phyloP scores from a whole-genome alignment of 1,139 yeast species.

The Kurtzmaniella quercitrusa region DNA sequence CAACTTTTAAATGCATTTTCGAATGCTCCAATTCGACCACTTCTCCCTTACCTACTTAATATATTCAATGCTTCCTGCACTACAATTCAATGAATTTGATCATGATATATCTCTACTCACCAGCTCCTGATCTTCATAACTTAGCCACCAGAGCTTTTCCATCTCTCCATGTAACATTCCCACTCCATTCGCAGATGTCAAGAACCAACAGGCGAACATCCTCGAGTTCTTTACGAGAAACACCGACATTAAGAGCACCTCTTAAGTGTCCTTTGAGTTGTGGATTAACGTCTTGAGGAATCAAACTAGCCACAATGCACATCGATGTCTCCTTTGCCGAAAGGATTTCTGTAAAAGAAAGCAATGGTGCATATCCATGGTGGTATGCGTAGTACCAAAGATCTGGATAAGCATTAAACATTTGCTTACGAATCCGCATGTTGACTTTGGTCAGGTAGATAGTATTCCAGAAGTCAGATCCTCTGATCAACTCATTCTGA shows the following conservation, averaged over 20 bases:
- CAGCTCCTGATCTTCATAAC: constrained; percentile 30
- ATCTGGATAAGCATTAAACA: constrained; percentile 78
- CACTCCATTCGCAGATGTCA: constrained; percentile 72
- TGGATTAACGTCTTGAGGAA: constrained; percentile 94
- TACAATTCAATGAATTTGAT: too few relatives aligned
- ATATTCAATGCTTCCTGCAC: too few relatives aligned
- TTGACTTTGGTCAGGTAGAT: constrained; percentile 73
- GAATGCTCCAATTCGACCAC: too few relatives aligned
- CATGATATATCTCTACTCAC: neutral
- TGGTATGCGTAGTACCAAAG: constrained; percentile 70
- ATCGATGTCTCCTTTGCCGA: constrained; percentile 70
- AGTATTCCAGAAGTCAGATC: constrained; percentile 67
- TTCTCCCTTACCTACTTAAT: too few relatives aligned
- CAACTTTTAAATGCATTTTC: too few relatives aligned
- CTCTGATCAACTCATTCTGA: constrained; percentile 39
- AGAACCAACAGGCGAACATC: constrained; percentile 62
- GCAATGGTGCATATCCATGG: constrained; percentile 73
- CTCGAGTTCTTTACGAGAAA: constrained; percentile 58
- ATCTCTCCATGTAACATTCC: constrained; percentile 43
- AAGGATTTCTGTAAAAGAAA: constrained; percentile 64
- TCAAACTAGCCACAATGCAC: constrained; percentile 72
- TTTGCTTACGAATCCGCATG: constrained; percentile 59
- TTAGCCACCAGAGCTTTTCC: constrained; percentile 66
- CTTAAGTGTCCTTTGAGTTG: constrained; percentile 85
- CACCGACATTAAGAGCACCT: constrained; percentile 83